phyloP scores from a whole-genome alignment of 345 rosid species.

The Geranium rotundifolium region DNA sequence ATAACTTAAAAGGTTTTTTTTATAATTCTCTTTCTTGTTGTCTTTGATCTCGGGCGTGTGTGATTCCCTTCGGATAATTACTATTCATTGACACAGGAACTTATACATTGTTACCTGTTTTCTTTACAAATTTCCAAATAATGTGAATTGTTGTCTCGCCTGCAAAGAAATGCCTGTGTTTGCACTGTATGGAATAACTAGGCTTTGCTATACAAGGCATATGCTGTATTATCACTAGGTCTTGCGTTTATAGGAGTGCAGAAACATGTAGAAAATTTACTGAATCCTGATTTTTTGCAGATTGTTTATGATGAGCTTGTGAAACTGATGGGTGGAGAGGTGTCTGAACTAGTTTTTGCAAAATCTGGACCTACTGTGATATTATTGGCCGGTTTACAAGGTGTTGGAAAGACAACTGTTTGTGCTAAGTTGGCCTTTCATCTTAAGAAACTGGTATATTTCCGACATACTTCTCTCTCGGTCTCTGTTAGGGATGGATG shows the following conservation, averaged over 20 bases:
- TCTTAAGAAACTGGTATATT: constrained; percentile 75
- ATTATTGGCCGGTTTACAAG: constrained; percentile 90
- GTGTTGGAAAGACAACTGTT: constrained; percentile 96
- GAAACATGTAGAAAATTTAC: constrained; percentile 4
- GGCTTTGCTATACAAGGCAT: no score
- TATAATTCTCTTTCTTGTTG: neutral
- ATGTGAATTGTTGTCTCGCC: neutral
- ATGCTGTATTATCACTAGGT: neutral
- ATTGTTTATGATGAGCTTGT: constrained; percentile 84
- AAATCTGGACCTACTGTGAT: constrained; percentile 81
- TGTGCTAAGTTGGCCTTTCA: constrained; percentile 87
- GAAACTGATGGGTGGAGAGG: constrained; percentile 97
- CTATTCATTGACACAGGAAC: neutral
- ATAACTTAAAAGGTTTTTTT: neutral
- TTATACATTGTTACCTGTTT: no score
- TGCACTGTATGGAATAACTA: no score
- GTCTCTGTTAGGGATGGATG: neutral
- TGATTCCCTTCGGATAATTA: neutral
- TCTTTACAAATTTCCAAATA: no score
- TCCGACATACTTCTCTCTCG: neutral
- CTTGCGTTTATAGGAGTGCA: neutral
- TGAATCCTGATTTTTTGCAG: constrained; percentile 25
- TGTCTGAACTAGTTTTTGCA: constrained; percentile 73
- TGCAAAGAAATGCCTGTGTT: no score
- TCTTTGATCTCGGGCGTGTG: neutral